Conservation (phyloP, 2,329 filamentous ascomycete genomes). For the Penicillium brasilianum region DNA sequence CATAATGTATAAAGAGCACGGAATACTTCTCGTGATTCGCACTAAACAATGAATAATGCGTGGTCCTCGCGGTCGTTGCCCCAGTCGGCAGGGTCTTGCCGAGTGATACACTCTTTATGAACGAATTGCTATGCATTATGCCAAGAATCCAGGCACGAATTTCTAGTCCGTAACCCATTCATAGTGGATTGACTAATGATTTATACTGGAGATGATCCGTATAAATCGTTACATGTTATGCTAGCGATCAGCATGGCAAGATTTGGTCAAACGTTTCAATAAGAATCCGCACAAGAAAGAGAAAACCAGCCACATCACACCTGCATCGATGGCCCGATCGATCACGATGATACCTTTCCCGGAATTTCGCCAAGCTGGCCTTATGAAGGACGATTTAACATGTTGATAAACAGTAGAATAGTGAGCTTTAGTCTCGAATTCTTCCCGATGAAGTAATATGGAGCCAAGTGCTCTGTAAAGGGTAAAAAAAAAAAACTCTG, state of each 20-base stretch:
- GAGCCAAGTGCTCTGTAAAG: background rate
- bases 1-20: background rate
- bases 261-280: background rate
- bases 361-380: background rate
- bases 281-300: too few relatives aligned
- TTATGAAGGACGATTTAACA: background rate
- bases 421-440: background rate
- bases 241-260: background rate
- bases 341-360: background rate
- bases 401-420: background rate
- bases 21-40: background rate
- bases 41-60: background rate
- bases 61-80: background rate
- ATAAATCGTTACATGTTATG: background rate
- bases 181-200: background rate
- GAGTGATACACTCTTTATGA: constrained; percentile 11
- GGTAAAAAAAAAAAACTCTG: background rate
- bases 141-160: constrained; percentile 6
- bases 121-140: constrained; percentile 17
- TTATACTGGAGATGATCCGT: background rate
- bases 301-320: constrained; percentile 1
- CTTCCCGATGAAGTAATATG: constrained; percentile 1
- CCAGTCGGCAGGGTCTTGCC: constrained; percentile 18
- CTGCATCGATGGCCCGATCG: constrained; percentile 1
- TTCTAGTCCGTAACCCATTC: background rate